Conservation (phyloP, 495 filamentous ascomycete species). For the Rhypophila decipiens region DNA sequence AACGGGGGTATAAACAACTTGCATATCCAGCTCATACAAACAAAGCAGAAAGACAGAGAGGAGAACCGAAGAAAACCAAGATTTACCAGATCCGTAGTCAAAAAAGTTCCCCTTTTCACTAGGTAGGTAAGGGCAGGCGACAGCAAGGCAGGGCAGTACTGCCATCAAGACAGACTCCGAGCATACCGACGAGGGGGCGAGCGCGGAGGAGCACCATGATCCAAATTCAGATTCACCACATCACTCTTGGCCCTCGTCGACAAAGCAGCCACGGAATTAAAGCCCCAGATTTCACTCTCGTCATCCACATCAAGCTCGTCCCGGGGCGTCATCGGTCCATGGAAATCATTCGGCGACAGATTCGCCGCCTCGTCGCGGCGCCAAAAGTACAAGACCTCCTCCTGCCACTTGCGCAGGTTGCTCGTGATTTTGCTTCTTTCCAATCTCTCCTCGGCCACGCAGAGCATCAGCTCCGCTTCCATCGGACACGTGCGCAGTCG, state of each 20-base stretch:
- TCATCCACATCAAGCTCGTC: constrained; percentile 12
- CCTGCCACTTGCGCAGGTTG: constrained; percentile 39
- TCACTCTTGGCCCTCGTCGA: constrained; percentile 7
- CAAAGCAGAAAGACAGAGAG: too few relatives aligned
- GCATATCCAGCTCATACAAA: too few relatives aligned
- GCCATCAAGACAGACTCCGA: neutral
- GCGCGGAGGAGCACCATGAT: neutral
- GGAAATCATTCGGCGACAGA: constrained; percentile 12
- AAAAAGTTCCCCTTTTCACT: too few relatives aligned
- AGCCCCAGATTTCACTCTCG: neutral
- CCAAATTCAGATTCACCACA: neutral
- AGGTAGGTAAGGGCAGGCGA: too few relatives aligned
- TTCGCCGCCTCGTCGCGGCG: constrained; percentile 31
- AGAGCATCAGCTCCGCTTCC: constrained; percentile 37
- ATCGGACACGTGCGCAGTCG: constrained; percentile 36
- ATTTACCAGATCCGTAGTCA: too few relatives aligned
- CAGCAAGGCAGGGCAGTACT: too few relatives aligned
- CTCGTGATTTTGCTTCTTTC: too few relatives aligned
- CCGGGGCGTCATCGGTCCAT: constrained; percentile 14
- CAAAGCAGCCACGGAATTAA: constrained; percentile 13
- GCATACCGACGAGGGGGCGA: neutral
- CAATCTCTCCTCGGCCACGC: constrained; percentile 25
- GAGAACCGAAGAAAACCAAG: too few relatives aligned
- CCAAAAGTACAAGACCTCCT: constrained; percentile 40
- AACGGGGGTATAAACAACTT: too few relatives aligned